Base-by-base conservation (phyloP, 768 basidiomycete species). In the Collybiopsis luxurians region DNA sequence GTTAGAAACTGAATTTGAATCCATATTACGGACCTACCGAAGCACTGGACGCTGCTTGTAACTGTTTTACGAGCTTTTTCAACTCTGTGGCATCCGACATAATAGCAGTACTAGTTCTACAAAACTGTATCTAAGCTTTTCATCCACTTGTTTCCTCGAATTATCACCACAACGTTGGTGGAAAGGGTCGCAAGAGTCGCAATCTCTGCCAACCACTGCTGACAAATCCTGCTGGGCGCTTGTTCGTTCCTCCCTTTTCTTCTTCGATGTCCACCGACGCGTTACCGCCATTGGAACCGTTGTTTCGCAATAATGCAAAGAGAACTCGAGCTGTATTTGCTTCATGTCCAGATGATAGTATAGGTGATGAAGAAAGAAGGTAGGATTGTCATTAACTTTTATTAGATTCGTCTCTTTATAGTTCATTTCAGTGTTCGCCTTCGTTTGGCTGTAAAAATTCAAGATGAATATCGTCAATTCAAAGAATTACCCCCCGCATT, bases 401-500 rank as follows among this genome's bases (percentile, higher is more conserved):
- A n/a, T n/a, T n/a, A n/a, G n/a, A n/a, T n/a, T n/a, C n/a, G n/a
- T n/a, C n/a, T n/a, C n/a, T n/a, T n/a, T n/a, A n/a, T n/a, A n/a
- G n/a, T n/a, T n/a, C n/a, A n/a, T 34, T 34, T 34, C 56, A 90
- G 92, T 64, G 76, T 85, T n/a, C 81, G 87, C 38, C 69, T 92
- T 46, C 83, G 87, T 34, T 70, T 97, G 34, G 79, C 92, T 2
- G 84, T 90, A 47, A 97, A 97, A 77, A 88, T 98, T 28, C 80
- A 86, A 31, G 86, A 92, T 66, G 96, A 98, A 74, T 99, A 95
- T 70, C 80, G 82, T 46, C 85, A 97, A 68, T 90, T 80, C 67
- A 92, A 89, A 67, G 83, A 87, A 27, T 83, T 98, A 2, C 96
- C 96, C 0, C 71, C 91, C 2, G 84, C 90, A 1, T 74, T 98